Base-by-base conservation (phyloP, 129 eudicot genomes). In the Lactuca sativa region DNA sequence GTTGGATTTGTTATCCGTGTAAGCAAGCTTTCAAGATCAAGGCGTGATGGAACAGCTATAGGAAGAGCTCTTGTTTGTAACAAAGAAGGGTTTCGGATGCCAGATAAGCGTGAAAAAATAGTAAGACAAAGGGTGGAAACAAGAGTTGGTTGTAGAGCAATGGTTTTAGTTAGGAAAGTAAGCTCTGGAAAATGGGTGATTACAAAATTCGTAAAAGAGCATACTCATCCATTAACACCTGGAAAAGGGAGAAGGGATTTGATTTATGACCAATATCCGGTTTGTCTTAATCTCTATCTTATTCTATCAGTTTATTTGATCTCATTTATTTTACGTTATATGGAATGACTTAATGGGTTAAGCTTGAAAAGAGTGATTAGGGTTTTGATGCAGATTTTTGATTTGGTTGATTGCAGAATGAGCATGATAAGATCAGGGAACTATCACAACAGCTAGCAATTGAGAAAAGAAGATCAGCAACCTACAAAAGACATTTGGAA, bases 51-150 rank as follows among this genome's bases (percentile, higher is more conserved):
- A 18, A 70, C 91, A 0, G 89, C 95, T 9, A 90, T 90, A 48
- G 97, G 97, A 16, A 76, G 97, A 67, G 89, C 97, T 31, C 85
- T 90, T 66, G 97, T 90, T 56, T 90, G 97, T 75, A 90, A 90
- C 32, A 90, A 87, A 87, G 97, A 90, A 80, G 97, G 97, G n/a
- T 90, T 78, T 52, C 70, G 91, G 66, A 81, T 85, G 89, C 87
- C 95, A 6, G 97, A 87, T 79, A 90, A 85, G 72, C 91, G 95
- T 32, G 97, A 90, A 59, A 90, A 90, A 54, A 77, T 90, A 58
- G 89, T 90, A 31, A 32, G 97, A 75, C 97, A 87, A 74, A 87
- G 97, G 81, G 91, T 86, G 2, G 97, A 90, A 76, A 90, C 97
- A 12, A 74, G 97, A 80, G 97, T 90, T 64, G 97, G 97, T 36